Conservation (phyloP, 805 yeast genomes). For the Candida arabinofermentans region DNA sequence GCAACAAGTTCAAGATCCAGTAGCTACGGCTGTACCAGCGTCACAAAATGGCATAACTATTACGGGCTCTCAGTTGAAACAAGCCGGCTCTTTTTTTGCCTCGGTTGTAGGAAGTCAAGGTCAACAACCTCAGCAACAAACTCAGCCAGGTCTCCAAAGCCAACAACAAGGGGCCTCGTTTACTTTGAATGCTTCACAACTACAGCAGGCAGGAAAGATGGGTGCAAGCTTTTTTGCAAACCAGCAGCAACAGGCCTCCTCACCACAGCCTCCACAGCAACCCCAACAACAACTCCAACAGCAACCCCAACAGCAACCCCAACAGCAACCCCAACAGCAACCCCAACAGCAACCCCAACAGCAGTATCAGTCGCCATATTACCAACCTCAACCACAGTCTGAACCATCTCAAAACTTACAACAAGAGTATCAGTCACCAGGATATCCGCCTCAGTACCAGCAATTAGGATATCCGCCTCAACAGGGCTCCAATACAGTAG, state of each 20-base stretch:
- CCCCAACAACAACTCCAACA: conserved; percentile 1
- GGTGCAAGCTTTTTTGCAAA: conserved; percentile 4
- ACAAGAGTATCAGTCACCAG: conserved; percentile 6
- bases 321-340: background rate
- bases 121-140: conserved; percentile 10
- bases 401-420: background rate
- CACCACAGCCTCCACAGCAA: conserved; percentile 6
- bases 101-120: conserved; percentile 5
- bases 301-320: background rate
- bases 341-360: background rate
- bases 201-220: conserved; percentile 13
- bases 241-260: conserved; percentile 2
- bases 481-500: background rate
- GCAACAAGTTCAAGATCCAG: too few relatives aligned
- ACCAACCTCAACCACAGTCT: conserved; percentile 2
- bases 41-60: conserved; percentile 8
- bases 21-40: conserved; percentile 13
- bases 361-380: background rate
- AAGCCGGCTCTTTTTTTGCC: conserved; percentile 13
- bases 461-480: background rate
- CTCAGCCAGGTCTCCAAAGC: background rate
- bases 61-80: conserved; percentile 11
- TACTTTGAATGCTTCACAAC: conserved; percentile 9
- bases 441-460: conserved; percentile 1
- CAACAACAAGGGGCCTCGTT: conserved; percentile 3